phyloP scores from a whole-genome alignment of 805 yeast species.

The Debaryomyces tyrocola region DNA sequence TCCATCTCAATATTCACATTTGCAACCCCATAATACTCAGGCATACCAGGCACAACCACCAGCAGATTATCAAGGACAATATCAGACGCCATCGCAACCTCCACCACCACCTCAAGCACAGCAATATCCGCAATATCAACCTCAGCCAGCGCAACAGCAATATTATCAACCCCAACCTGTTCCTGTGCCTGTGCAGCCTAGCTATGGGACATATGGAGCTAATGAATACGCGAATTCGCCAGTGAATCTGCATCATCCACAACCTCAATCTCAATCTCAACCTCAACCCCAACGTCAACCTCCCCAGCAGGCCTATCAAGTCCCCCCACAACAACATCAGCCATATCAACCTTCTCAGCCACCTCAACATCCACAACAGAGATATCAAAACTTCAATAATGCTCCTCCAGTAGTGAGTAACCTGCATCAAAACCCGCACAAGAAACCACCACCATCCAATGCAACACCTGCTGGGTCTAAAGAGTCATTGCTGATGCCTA shows the following conservation, averaged over 20 bases:
- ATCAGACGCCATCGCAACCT: conserved; percentile 6
- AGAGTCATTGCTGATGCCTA: conserved; percentile 19
- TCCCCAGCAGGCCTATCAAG: conserved; percentile 10
- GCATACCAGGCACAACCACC: conserved; percentile 12
- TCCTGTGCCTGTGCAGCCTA: conserved; percentile 7
- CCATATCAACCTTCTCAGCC: conserved; percentile 7
- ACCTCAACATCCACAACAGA: background rate
- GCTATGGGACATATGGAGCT: background rate
- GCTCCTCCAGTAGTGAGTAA: conserved; percentile 2
- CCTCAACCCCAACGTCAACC: conserved; percentile 12
- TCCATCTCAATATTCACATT: conserved; percentile 12
- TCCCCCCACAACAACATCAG: conserved; percentile 8
- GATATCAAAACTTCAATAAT: background rate
- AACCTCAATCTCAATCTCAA: conserved; percentile 30
- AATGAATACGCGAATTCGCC: background rate
- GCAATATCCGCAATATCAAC: conserved; percentile 10
- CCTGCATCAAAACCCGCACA: conserved; percentile 9
- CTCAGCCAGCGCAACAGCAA: conserved; percentile 10
- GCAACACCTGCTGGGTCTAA: conserved; percentile 12
- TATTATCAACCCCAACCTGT: conserved; percentile 11
- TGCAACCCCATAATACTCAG: conserved; percentile 13
- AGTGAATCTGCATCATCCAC: conserved; percentile 16
- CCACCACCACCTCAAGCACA: conserved; percentile 12
- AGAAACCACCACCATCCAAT: conserved; percentile 18
- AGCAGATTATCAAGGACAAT: conserved; percentile 6